A percentile compares a stretch with the other conserved stretches of the same genome.
These are phyloP conservation scores for Chaetomium sp. DNA, from an alignment of 2,329 filamentous ascomycete genomes.

Conservation along the genomic window DNA sequence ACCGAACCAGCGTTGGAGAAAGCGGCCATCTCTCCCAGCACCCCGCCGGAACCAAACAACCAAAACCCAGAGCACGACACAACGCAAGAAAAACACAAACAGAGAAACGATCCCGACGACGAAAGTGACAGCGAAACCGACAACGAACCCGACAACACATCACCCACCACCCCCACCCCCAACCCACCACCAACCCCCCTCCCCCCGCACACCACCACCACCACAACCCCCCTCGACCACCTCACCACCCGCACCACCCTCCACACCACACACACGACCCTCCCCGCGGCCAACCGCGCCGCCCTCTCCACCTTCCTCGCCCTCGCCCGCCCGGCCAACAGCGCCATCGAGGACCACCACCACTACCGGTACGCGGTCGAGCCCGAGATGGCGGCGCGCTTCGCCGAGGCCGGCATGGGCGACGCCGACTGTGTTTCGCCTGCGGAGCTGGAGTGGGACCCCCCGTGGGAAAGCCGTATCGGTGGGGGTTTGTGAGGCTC, in stretches of 20 bases:
- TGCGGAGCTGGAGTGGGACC: constrained; percentile 19
- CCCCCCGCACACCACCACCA: background rate
- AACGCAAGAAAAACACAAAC: background rate
- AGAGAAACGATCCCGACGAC: background rate
- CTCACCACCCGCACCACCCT: background rate
- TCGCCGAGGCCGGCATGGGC: background rate
- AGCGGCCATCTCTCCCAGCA: background rate
- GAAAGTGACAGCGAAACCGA: background rate
- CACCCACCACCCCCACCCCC: background rate
- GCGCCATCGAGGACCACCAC: constrained; percentile 22
- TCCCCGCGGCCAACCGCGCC: constrained; percentile 19
- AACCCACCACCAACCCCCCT: background rate
- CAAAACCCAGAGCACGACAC: background rate
- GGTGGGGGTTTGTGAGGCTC: constrained; percentile 29
- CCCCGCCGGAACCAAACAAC: background rate
- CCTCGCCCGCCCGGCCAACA: constrained; percentile 19
- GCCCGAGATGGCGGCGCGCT: constrained; percentile 5
- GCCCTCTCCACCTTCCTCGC: constrained; percentile 21
- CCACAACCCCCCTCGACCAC: constrained; percentile 5
- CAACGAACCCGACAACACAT: background rate
- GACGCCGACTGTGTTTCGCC: background rate
- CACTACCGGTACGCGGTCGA: constrained; percentile 10
- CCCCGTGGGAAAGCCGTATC: background rate
- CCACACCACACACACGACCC: constrained; percentile 26
- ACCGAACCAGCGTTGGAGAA: background rate